Evolutionary conservation across 192 early-diverging fungal genomes (phyloP).

Genomic region (Backusella liffmaniae): DNA sequence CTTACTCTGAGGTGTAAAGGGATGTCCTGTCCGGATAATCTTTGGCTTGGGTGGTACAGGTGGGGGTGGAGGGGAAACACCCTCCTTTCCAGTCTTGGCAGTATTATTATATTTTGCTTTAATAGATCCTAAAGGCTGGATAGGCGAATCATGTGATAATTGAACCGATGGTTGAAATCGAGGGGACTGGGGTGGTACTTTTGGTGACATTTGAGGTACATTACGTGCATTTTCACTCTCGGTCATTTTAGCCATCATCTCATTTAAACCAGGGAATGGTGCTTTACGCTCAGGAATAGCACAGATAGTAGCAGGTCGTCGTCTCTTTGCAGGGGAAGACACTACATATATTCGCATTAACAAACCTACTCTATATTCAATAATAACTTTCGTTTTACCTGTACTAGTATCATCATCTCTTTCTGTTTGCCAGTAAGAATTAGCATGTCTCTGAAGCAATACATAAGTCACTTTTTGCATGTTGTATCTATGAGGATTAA

Average conservation of each 20-base stretch:
- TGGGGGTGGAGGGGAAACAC: constrained; percentile 9
- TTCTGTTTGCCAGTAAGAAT: constrained; percentile 32
- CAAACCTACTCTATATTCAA: not conserved
- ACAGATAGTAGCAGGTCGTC: constrained; percentile 34
- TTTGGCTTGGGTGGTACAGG: constrained; percentile 27
- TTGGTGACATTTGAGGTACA: not conserved
- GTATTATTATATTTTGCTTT: not conserved
- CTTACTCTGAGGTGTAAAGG: not conserved
- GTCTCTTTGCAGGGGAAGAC: constrained; percentile 32
- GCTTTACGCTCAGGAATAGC: constrained; percentile 21
- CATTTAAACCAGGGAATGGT: constrained; percentile 25
- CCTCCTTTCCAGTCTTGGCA: not conserved
- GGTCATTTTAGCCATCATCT: constrained; percentile 28
- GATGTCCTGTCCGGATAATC: not conserved
- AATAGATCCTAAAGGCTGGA: not conserved
- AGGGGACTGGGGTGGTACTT: not conserved
- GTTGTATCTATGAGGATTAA: constrained; percentile 20
- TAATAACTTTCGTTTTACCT: not conserved
- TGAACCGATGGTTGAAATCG: not conserved
- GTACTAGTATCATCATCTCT: constrained; percentile 14
- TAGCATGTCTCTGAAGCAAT: constrained; percentile 28
- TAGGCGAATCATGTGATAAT: constrained; percentile 2
- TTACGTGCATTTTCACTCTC: constrained; percentile 12
- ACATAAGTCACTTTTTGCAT: constrained; percentile 41
- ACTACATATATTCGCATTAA: not conserved